Base-by-base conservation (phyloP, 148 eudicot species). In the Camellia sinensis region DNA sequence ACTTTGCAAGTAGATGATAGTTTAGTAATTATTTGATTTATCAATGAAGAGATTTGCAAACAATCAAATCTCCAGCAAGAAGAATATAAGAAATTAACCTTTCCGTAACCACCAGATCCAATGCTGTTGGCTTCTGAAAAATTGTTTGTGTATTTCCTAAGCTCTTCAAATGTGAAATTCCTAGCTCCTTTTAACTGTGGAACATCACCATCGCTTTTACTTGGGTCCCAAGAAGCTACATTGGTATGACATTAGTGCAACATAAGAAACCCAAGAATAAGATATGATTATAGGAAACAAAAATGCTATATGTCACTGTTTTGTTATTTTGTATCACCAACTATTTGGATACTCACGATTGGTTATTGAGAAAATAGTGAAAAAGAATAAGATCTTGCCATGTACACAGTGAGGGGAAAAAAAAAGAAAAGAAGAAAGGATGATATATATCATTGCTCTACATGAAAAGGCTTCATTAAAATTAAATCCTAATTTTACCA, bases 31-130 rank as follows among this genome's bases (percentile, higher is more conserved):
- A 50, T 12, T 71, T 12, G 13, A 19, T 54, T 5, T 50, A n/a
- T 48, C 46, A 18, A 67, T 15, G 21, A 61, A 61, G 18, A 18
- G 6, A 4, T n/a, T 4, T 17, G 52, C 5, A 61, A 48, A 48
- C 52, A 48, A 48, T 48, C 52, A 4, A 48, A 4, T 48, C 52
- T 7, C 52, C 52, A 4, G 52, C 7, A 48, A 18, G 14, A 43
- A 21, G 75, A 78, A 44, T 11, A 45, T 43, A 15, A 4, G 9
- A 75, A 8, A 78, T 64, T 5, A 41, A 94, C 98, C 94, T 89
- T 94, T 71, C 98, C 98, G 78, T 91, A 94, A 60, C 98, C 98
- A 53, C 98, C 98, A 46, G 90, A 77, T 67, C 98, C 98, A 73
- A 94, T 83, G 67, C 71, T 74, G 82, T 89, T 87, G 64, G 79